Conservation (phyloP, 441 rosid species). For the Hypseocharis bilobata region DNA sequence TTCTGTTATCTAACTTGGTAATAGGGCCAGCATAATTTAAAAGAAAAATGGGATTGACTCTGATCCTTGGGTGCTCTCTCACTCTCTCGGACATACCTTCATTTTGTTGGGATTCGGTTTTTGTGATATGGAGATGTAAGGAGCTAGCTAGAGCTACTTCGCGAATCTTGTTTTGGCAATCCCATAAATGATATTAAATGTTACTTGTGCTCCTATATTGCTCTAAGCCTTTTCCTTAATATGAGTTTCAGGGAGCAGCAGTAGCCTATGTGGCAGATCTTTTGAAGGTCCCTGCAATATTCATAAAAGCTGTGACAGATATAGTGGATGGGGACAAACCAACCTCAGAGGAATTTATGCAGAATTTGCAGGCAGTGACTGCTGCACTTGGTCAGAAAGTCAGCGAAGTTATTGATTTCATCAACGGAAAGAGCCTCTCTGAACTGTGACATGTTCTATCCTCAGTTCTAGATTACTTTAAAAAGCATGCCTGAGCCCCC, state of each 20-base stretch:
- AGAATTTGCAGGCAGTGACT: constrained; percentile 66
- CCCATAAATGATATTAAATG: background rate
- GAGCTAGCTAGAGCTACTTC: background rate
- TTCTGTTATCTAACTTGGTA: too few relatives aligned
- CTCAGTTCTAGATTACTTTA: too few relatives aligned
- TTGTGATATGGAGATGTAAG: background rate
- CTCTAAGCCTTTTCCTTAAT: background rate
- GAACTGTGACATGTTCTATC: constrained; percentile 40
- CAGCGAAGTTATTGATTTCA: constrained; percentile 53
- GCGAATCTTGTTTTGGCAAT: background rate
- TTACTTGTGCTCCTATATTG: constrained; percentile 3
- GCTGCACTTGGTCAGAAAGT: constrained; percentile 57
- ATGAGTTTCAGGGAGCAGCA: constrained; percentile 71
- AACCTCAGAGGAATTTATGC: constrained; percentile 70
- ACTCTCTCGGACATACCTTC: too few relatives aligned
- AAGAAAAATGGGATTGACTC: too few relatives aligned
- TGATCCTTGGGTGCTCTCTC: too few relatives aligned
- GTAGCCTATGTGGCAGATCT: constrained; percentile 84
- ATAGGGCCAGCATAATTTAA: too few relatives aligned
- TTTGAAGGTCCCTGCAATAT: constrained; percentile 70
- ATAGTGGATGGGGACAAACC: constrained; percentile 83
- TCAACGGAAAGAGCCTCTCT: constrained; percentile 54
- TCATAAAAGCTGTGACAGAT: constrained; percentile 77
- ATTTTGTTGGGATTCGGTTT: too few relatives aligned
- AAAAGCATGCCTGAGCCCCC: constrained; percentile 8